Evolutionary conservation across 805 yeast genomes (phyloP), one percentile per base, ranked within the genome.

Genomic region (Wickerhamomyces bisporus): DNA sequence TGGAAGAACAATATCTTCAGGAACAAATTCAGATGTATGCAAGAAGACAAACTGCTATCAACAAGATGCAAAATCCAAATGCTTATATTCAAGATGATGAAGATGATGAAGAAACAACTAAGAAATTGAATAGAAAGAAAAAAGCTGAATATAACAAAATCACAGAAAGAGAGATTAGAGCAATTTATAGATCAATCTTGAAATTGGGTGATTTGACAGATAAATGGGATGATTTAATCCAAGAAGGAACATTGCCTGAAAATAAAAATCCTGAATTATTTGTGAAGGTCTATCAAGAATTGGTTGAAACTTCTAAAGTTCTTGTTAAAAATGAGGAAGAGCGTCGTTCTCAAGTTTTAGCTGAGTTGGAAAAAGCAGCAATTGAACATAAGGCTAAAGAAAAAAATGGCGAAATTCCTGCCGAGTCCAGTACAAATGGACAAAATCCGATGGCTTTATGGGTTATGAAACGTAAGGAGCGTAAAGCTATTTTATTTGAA

Each of bases 21-120:
- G 91, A 88, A 50, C 98, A 93, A 61, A 79, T 93, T 48, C 87
- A 87, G 46, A 75, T 93, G 81, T 83, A 78, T 54, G 77, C 84
- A 25, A 77, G 95, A 57, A 75, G 96, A 53, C 78, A 85, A 41
- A 81, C 82, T 20, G 87, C 93, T 1, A 73, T 80, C 36, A 74
- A 73, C 44, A 77, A 73, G 50, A 75, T 81, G 42, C 71, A 71
- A 43, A 69, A 66, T 35, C 75, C 68, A 16, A 67, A 63, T 28
- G 66, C 61, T 15, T 65, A 64, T 20, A 70, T 59, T 29, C 62
- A 54, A 10, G 70, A 63, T 26, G 62, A 64, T 6, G 67, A 62
- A 3, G 70, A 65, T 5, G 69, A 60, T 36, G 65, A 49, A 37
- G 72, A 37, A 54, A 61, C 38, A 54, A 60, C 58, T 15, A 40